Evolutionary conservation across 257 asterid genomes (phyloP).

Genomic region (Vinca minor): DNA sequence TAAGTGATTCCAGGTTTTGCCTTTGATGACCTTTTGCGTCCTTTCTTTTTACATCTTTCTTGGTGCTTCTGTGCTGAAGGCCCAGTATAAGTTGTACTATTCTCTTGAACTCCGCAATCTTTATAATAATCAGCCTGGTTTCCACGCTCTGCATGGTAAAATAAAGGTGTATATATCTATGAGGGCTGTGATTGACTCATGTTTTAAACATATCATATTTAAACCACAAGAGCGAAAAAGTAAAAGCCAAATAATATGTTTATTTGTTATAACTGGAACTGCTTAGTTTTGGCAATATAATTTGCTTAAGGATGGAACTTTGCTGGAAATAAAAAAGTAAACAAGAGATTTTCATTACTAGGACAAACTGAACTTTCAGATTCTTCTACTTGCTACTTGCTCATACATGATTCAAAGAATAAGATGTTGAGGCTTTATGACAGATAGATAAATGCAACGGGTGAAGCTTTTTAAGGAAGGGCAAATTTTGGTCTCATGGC

Average conservation of each 20-base stretch:
- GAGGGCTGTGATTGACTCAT: background rate
- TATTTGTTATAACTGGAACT: background rate
- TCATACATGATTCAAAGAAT: background rate
- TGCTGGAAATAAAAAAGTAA: background rate
- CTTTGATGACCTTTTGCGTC: slow-evolving; percentile 26
- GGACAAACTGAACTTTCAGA: background rate
- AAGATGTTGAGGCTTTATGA: background rate
- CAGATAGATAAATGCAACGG: too few species aligned
- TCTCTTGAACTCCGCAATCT: slow-evolving; percentile 23
- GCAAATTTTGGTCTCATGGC: background rate
- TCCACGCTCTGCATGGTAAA: slow-evolving; percentile 21
- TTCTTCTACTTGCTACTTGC: background rate
- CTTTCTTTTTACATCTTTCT: slow-evolving; percentile 30
- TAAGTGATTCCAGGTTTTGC: slow-evolving; percentile 19
- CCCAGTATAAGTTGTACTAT: slow-evolving; percentile 10
- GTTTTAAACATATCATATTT: background rate
- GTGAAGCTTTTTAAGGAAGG: background rate
- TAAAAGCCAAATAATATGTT: background rate
- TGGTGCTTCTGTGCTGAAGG: slow-evolving; percentile 19
- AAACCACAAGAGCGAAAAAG: background rate
- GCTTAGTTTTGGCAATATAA: background rate
- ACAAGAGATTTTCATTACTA: background rate
- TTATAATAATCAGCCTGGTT: slow-evolving; percentile 20
- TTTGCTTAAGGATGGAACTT: background rate
- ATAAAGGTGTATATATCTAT: background rate